Conservation (phyloP, 768 basidiomycete species). For the Amanita inopinata region DNA sequence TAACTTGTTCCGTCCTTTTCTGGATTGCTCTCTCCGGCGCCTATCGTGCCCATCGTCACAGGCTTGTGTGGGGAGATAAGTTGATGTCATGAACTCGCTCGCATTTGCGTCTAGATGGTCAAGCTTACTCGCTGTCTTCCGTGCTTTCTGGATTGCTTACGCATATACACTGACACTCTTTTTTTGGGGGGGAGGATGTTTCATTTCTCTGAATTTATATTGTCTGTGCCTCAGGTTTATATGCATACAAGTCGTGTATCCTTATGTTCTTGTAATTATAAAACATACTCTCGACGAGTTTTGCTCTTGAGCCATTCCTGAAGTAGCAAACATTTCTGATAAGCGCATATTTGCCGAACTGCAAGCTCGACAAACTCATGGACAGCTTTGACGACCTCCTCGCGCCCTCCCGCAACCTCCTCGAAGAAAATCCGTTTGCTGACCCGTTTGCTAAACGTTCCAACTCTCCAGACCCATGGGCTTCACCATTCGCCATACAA, state of each 20-base stretch:
- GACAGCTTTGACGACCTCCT: constrained; percentile 75
- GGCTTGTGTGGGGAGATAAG: constrained; percentile 72
- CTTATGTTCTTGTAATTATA: too few relatives aligned
- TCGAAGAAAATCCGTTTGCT: constrained; percentile 73
- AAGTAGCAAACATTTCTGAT: too few relatives aligned
- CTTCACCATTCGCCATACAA: constrained; percentile 40
- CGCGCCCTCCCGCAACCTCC: constrained; percentile 42
- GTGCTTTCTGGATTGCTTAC: not conserved
- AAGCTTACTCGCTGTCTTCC: not conserved
- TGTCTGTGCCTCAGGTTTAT: too few relatives aligned
- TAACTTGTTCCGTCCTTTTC: constrained; percentile 48
- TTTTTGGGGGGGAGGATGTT: too few relatives aligned
- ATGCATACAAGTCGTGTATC: too few relatives aligned
- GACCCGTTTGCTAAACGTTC: constrained; percentile 65
- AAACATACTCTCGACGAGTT: too few relatives aligned
- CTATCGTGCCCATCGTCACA: constrained; percentile 63
- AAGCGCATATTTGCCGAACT: too few relatives aligned
- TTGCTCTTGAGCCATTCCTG: too few relatives aligned
- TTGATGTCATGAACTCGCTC: constrained; percentile 48
- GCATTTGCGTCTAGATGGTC: not conserved
- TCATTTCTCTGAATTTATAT: too few relatives aligned
- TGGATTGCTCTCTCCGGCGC: constrained; percentile 58
- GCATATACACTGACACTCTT: too few relatives aligned
- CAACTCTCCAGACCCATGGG: constrained; percentile 70
- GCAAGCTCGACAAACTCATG: constrained; percentile 32